Conservation (phyloP, 345 rosid species). For the Lepidium africanum region DNA sequence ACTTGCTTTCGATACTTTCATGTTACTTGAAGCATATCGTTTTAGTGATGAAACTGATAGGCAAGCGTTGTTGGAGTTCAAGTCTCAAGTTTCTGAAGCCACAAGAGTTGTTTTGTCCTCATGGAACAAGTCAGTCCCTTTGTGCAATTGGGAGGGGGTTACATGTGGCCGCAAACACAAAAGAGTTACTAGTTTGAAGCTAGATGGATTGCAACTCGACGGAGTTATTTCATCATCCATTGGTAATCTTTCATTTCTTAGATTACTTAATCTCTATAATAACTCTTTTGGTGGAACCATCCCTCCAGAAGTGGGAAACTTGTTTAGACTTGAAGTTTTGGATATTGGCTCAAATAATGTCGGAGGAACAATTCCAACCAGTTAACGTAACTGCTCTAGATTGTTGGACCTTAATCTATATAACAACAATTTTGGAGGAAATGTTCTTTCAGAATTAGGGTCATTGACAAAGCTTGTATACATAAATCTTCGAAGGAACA, state of each 20-base stretch:
- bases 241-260: neutral
- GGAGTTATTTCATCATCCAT: constrained; percentile 16
- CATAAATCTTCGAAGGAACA: neutral
- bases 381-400: neutral
- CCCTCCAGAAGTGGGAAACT: too few species aligned
- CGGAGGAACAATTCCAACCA: neutral
- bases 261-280: neutral
- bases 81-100: too few species aligned
- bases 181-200: constrained; percentile 1
- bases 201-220: neutral
- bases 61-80: too few species aligned
- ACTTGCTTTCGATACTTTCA: too few species aligned
- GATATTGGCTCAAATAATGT: neutral
- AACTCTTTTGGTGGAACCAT: neutral
- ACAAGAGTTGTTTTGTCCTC: too few species aligned
- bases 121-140: too few species aligned
- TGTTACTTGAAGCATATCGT: too few species aligned
- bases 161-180: neutral
- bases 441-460: neutral
- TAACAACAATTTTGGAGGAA: neutral
- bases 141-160: neutral
- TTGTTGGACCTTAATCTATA: neutral
- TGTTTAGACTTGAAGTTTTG: neutral
- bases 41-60: too few species aligned
- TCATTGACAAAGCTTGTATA: neutral